A percentile compares a stretch with the other conserved stretches of the same genome.
Evolutionary conservation across 1,284 basidiomycete genomes (phyloP).

Genomic region (Pascua sp.): DNA sequence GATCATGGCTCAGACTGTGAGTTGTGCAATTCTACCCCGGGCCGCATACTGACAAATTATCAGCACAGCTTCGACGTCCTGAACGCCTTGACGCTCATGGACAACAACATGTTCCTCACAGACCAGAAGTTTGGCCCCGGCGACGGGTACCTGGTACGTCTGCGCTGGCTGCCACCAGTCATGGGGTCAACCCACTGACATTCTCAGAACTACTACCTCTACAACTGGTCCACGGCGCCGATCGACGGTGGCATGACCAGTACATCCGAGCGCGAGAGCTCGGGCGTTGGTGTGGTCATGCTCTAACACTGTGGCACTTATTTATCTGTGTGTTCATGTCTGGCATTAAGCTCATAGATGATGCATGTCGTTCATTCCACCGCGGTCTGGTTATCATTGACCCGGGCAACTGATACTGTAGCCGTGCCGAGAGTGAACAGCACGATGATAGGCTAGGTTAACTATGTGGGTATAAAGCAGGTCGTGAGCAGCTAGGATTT

Average conservation of each 20-base stretch:
- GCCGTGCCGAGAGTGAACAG: no score
- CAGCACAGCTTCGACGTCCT: conserved; percentile 88
- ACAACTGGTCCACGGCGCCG: conserved; percentile 82
- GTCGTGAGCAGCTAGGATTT: no score
- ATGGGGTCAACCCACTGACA: not conserved
- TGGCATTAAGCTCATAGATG: no score
- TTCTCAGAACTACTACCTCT: conserved; percentile 64
- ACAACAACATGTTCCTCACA: conserved; percentile 76
- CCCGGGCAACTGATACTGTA: no score
- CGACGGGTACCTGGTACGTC: conserved; percentile 67
- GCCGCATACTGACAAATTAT: not conserved
- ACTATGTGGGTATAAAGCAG: no score
- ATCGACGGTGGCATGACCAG: conserved; percentile 59
- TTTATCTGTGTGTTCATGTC: no score
- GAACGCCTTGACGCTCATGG: conserved; percentile 92
- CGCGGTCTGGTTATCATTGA: not conserved
- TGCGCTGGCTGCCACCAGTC: conserved; percentile 55
- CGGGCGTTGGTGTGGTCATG: conserved; percentile 50
- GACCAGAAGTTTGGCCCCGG: conserved; percentile 88
- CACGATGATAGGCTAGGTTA: no score
- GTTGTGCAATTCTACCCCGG: conserved; percentile 25
- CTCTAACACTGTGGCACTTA: conserved; percentile 21
- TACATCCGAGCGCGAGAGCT: conserved; percentile 33
- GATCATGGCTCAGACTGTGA: conserved; percentile 62
- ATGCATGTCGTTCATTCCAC: no score